A percentile compares a stretch with the other conserved stretches of the same genome.
These are phyloP conservation scores for Phytophthora litchii DNA, from an alignment of 352 stramenopile species.

Conservation along the genomic window DNA sequence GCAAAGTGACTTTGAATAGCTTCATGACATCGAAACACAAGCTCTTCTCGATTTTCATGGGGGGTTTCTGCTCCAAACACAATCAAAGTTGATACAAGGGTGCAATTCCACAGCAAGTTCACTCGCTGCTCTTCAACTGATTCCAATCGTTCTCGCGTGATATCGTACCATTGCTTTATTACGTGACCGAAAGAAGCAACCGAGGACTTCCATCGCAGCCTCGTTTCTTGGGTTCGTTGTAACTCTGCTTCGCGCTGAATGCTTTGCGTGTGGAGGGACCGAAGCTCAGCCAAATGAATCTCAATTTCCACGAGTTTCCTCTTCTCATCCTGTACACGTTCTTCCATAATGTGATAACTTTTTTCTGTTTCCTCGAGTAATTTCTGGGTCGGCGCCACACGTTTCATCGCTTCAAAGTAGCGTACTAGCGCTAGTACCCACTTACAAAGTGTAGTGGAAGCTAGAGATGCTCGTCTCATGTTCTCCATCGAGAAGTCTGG, in stretches of 20 bases:
- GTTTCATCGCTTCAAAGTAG: constrained; percentile 76
- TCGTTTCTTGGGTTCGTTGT: constrained; percentile 56
- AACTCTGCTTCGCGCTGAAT: constrained; percentile 50
- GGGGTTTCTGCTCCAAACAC: constrained; percentile 37
- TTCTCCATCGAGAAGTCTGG: constrained; percentile 82
- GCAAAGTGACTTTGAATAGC: constrained; percentile 17
- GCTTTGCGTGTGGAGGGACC: constrained; percentile 36
- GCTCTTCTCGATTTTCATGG: constrained; percentile 27
- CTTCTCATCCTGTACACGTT: constrained; percentile 47
- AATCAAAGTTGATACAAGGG: constrained; percentile 38
- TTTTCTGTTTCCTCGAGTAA: constrained; percentile 48
- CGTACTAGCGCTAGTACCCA: constrained; percentile 72
- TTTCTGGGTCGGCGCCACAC: constrained; percentile 57
- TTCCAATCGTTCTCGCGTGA: constrained; percentile 27
- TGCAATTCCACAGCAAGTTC: constrained; percentile 44
- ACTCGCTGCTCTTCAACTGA: constrained; percentile 28
- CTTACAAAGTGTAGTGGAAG: constrained; percentile 72
- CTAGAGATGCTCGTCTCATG: constrained; percentile 72
- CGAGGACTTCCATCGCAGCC: constrained; percentile 46
- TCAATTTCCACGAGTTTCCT: constrained; percentile 61
- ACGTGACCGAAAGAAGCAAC: constrained; percentile 48
- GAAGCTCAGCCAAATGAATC: constrained; percentile 52
- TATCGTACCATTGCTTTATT: constrained; percentile 42
- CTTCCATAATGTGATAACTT: constrained; percentile 47
- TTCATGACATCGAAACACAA: constrained; percentile 33